These are phyloP conservation scores for Parachaetomium inaequale DNA, from an alignment of 495 filamentous ascomycete genomes.

Conservation along the genomic window DNA sequence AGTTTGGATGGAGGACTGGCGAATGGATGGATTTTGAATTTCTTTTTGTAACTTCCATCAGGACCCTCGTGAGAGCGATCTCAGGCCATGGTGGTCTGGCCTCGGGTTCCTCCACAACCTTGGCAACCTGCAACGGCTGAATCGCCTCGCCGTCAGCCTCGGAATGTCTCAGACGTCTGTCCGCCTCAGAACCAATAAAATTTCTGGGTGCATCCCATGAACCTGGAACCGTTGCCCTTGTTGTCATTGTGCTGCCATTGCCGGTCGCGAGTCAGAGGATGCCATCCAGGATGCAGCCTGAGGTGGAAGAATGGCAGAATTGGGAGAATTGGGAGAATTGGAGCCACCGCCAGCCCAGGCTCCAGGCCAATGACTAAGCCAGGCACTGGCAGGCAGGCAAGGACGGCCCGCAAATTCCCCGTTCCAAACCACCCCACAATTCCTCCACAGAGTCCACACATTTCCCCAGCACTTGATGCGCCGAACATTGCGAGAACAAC, in stretches of 20 bases:
- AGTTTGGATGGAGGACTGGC: background rate
- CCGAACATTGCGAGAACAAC: background rate
- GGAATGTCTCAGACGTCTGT: background rate
- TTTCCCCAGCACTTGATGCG: background rate
- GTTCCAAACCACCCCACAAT: background rate
- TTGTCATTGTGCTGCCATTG: background rate
- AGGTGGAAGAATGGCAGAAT: conserved; percentile 1
- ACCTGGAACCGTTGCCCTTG: background rate
- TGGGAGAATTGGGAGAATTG: background rate
- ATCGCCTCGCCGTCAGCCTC: background rate
- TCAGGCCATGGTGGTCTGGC: too few relatives aligned
- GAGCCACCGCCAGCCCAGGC: background rate
- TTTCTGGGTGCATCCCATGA: background rate
- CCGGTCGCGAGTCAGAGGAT: background rate
- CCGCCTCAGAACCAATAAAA: background rate
- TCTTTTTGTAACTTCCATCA: too few relatives aligned
- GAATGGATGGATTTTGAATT: too few relatives aligned
- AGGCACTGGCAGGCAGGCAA: background rate
- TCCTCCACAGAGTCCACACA: background rate
- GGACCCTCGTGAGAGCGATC: too few relatives aligned
- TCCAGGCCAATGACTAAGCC: background rate
- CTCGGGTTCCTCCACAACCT: too few relatives aligned
- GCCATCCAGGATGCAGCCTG: background rate
- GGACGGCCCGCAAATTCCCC: background rate
- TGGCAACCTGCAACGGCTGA: background rate